Conservation (phyloP, 2,329 filamentous ascomycete species). For the Pseudogymnoascus sp. region DNA sequence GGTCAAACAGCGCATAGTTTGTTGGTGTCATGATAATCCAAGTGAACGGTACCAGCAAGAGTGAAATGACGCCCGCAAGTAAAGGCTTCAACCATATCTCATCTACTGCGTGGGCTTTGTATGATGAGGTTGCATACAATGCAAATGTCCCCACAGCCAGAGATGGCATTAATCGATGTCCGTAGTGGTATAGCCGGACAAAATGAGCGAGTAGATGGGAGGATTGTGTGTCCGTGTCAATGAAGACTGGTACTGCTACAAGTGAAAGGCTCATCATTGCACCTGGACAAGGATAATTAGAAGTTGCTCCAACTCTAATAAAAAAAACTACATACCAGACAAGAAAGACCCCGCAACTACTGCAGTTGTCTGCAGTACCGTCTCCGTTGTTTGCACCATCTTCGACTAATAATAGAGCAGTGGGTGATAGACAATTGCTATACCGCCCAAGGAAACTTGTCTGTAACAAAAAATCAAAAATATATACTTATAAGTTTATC, state of each 20-base stretch:
- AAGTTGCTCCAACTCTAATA: neutral
- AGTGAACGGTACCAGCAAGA: slow-evolving; percentile 32
- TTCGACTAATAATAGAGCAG: too few relatives aligned
- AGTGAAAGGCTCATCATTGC: slow-evolving; percentile 24
- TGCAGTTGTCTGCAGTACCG: slow-evolving; percentile 2
- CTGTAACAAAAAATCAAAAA: too few relatives aligned
- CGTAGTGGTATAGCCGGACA: slow-evolving; percentile 29
- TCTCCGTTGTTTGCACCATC: too few relatives aligned
- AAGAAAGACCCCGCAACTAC: slow-evolving; percentile 10
- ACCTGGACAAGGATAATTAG: slow-evolving; percentile 14
- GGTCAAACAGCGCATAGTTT: slow-evolving; percentile 26
- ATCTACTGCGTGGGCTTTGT: neutral
- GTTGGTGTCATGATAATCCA: slow-evolving; percentile 31
- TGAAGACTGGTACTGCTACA: slow-evolving; percentile 27
- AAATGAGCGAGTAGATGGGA: slow-evolving; percentile 26
- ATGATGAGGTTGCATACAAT: slow-evolving; percentile 21
- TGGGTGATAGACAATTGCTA: too few relatives aligned
- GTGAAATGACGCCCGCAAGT: slow-evolving; percentile 17
- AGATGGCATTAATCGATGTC: slow-evolving; percentile 26
- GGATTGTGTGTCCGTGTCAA: slow-evolving; percentile 23
- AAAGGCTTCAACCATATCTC: slow-evolving; percentile 12
- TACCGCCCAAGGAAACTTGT: too few relatives aligned
- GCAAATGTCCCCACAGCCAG: slow-evolving; percentile 22
- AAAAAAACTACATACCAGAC: slow-evolving; percentile 9
- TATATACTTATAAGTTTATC: too few relatives aligned